Percentiles rank a stretch among this genome's conserved stretches.
Evolutionary conservation across 768 basidiomycete species (phyloP).

Genomic region (Suillus alpinus): DNA sequence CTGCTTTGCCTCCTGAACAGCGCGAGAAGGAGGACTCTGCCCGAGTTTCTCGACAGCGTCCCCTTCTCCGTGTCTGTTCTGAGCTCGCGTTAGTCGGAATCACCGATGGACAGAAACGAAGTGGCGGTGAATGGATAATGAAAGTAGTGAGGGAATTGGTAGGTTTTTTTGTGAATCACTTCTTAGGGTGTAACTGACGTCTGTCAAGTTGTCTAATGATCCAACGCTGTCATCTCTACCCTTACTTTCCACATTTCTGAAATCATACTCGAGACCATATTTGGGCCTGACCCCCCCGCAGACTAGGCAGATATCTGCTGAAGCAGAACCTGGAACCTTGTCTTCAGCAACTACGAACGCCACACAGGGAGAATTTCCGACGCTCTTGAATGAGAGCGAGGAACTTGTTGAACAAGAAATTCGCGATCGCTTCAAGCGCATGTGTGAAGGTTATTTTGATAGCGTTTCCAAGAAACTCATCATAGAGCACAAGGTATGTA

Average conservation of each 20-base stretch:
- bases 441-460: slow-evolving; percentile 94
- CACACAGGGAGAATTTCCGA: slow-evolving; percentile 39
- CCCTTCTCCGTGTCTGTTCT: slow-evolving; percentile 80
- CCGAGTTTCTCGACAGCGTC: slow-evolving; percentile 78
- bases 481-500: slow-evolving; percentile 78
- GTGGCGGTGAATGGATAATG: slow-evolving; percentile 89
- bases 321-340: slow-evolving; percentile 55
- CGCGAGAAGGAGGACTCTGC: slow-evolving; percentile 89
- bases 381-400: slow-evolving; percentile 49
- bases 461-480: slow-evolving; percentile 87
- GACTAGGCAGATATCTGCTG: slow-evolving; percentile 56
- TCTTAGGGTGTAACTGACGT: slow-evolving; percentile 12
- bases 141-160: slow-evolving; percentile 84
- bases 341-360: slow-evolving; percentile 36
- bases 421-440: slow-evolving; percentile 84
- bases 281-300: slow-evolving; percentile 68
- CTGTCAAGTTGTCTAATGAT: slow-evolving; percentile 77
- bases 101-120: slow-evolving; percentile 64
- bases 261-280: slow-evolving; percentile 85
- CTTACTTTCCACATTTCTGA: slow-evolving; percentile 87
- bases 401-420: slow-evolving; percentile 84
- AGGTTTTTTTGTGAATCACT: slow-evolving; percentile 25
- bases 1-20: slow-evolving; percentile 67
- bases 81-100: slow-evolving; percentile 89
- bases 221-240: slow-evolving; percentile 85